phyloP scores from a whole-genome alignment of 352 stramenopile genomes.

The Phytophthora hybrid region DNA sequence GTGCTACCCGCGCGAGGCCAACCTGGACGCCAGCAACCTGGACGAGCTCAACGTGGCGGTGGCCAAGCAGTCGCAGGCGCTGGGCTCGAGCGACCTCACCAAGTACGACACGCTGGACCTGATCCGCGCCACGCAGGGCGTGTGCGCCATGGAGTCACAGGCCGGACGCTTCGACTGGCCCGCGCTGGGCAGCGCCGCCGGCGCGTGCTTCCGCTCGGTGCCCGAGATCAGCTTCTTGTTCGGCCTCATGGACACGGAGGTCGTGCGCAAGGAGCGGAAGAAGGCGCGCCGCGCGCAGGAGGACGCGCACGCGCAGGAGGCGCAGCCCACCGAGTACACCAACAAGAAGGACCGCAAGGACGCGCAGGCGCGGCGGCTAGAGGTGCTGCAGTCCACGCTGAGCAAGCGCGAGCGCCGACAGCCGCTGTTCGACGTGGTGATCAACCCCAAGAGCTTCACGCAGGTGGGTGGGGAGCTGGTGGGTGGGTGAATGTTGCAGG shows the following conservation, averaged over 20 bases:
- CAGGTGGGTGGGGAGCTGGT: slow-evolving; percentile 45
- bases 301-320: slow-evolving; percentile 61
- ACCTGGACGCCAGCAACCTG: slow-evolving; percentile 83
- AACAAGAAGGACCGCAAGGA: slow-evolving; percentile 87
- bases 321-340: slow-evolving; percentile 78
- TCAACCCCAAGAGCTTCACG: slow-evolving; percentile 79
- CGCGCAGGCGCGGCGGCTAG: slow-evolving; percentile 73
- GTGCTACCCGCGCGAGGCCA: slow-evolving; percentile 84
- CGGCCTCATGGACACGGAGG: slow-evolving; percentile 78
- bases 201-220: slow-evolving; percentile 76
- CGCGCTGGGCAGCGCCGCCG: slow-evolving; percentile 60
- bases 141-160: slow-evolving; percentile 49
- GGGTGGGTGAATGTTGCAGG: neutral
- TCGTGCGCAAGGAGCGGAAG: slow-evolving; percentile 78
- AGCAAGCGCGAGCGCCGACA: slow-evolving; percentile 40
- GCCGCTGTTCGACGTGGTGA: slow-evolving; percentile 75
- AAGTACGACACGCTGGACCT: slow-evolving; percentile 82
- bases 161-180: slow-evolving; percentile 68
- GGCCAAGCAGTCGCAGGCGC: slow-evolving; percentile 73
- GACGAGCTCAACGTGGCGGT: slow-evolving; percentile 85
- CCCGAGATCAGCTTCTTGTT: slow-evolving; percentile 84
- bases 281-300: slow-evolving; percentile 48
- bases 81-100: slow-evolving; percentile 78
- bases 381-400: slow-evolving; percentile 75
- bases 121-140: slow-evolving; percentile 59